Evolutionary conservation across 2,329 filamentous ascomycete species (phyloP).

Genomic region (Fusarium dimerum): DNA sequence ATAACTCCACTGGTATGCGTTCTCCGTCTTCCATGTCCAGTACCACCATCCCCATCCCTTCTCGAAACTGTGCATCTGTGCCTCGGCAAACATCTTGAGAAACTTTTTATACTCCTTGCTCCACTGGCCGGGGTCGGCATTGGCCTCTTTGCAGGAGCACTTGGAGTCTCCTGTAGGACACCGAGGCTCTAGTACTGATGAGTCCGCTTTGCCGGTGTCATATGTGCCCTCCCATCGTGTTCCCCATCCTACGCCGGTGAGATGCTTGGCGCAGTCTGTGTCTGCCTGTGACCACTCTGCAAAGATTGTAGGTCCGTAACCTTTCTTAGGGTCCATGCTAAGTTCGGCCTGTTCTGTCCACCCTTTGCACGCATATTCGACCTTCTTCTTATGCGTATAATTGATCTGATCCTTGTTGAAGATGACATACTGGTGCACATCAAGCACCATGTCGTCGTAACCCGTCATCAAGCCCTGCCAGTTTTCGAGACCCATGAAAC

Average conservation of each 20-base stretch:
- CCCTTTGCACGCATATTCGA: constrained; percentile 81
- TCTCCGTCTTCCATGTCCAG: constrained; percentile 97
- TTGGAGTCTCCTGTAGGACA: constrained; percentile 68
- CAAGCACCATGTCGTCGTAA: constrained; percentile 76
- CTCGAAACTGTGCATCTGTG: constrained; percentile 94
- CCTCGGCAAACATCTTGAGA: constrained; percentile 86
- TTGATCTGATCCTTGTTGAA: constrained; percentile 90
- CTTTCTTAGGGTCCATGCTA: constrained; percentile 71
- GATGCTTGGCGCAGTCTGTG: constrained; percentile 83
- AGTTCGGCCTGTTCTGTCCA: constrained; percentile 80
- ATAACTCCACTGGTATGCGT: constrained; percentile 88
- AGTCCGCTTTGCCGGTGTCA: constrained; percentile 63
- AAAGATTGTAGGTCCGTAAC: constrained; percentile 91
- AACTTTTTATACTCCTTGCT: constrained; percentile 78
- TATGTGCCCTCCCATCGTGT: constrained; percentile 91
- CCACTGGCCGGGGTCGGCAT: constrained; percentile 70
- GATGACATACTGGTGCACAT: constrained; percentile 98
- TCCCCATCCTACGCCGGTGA: constrained; percentile 88
- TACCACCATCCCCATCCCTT: constrained; percentile 98
- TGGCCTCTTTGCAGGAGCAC: constrained; percentile 77
- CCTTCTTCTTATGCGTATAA: constrained; percentile 78
- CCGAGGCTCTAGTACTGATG: constrained; percentile 65
- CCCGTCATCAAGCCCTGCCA: constrained; percentile 84
- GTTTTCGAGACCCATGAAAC: constrained; percentile 86
- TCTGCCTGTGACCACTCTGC: constrained; percentile 98